Base-by-base conservation (phyloP, 495 filamentous ascomycete species). In the Hypoxylon fragiforme region DNA sequence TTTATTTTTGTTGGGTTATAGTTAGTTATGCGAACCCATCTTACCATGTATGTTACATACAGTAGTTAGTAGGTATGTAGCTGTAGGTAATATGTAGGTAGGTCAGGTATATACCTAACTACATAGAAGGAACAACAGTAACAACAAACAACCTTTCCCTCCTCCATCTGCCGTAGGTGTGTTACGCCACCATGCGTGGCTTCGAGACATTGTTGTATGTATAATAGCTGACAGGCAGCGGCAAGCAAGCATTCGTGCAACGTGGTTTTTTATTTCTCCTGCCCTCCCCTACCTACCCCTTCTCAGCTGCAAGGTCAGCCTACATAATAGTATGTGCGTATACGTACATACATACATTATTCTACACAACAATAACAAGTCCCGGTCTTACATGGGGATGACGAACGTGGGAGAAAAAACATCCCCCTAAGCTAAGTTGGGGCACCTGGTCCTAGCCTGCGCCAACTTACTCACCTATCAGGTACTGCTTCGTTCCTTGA, bases 261-360 rank as follows among this genome's bases (percentile, higher is more conserved):
- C 57, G 57, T 61, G 57, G 51, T 44, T 61, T 54, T 48, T 34
- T n/a, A 12, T n/a, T n/a, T n/a, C n/a, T n/a, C n/a, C n/a, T n/a
- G n/a, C n/a, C n/a, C n/a, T n/a, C n/a, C n/a, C n/a, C n/a, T n/a
- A n/a, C 12, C 12, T 12, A n/a, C 31, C 11, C 26, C 5, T 5
- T 12, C n/a, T 15, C 24, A 35, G 38, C 36, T 52, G 55, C 55
- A 48, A n/a, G 4, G 55, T 59, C 55, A 52, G 51, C 57, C 51
- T 44, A 61, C 57, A 60, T 50, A 19, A 44, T 18, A 28, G 24
- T 9, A 34, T 34, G 12, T 13, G n/a, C 12, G 3, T 13, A 34
- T n/a, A n/a, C 31, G 9, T 28, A 28, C 24, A 28, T 28, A 28
- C 24, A 28, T 28, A 28, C 24, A n/a, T 34, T 12, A 3, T 3